phyloP scores from a whole-genome alignment of 768 basidiomycete genomes.

The Suillus placidus region DNA sequence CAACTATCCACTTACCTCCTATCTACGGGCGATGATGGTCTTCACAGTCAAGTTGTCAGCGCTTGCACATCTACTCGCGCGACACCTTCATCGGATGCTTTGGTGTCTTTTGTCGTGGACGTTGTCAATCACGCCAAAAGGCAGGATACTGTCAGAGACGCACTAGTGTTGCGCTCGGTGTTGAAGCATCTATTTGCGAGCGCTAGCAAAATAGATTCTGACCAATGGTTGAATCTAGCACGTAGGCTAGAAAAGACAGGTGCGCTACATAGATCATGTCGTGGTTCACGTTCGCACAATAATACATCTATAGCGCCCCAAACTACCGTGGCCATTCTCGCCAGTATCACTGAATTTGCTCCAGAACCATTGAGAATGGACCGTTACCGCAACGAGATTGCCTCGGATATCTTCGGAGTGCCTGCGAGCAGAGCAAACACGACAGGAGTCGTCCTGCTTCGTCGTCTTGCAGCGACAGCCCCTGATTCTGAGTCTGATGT shows the following conservation, averaged over 20 bases:
- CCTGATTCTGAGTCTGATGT: conserved; percentile 80
- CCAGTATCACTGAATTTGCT: conserved; percentile 60
- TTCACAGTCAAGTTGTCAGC: conserved; percentile 50
- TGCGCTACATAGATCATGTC: conserved; percentile 34
- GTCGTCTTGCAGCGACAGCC: conserved; percentile 70
- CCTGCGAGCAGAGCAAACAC: conserved; percentile 61
- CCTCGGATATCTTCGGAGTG: conserved; percentile 75
- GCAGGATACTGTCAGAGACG: conserved; percentile 53
- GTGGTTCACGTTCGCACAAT: conserved; percentile 1
- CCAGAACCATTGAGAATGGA: conserved; percentile 74
- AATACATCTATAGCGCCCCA: conserved; percentile 56
- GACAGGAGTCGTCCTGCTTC: conserved; percentile 69
- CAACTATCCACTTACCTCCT: conserved; percentile 68
- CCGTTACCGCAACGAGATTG: conserved; percentile 87
- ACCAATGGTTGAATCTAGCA: conserved; percentile 75
- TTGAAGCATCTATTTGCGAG: conserved; percentile 63
- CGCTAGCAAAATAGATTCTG: conserved; percentile 64
- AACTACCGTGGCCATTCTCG: conserved; percentile 66
- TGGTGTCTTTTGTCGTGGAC: conserved; percentile 35
- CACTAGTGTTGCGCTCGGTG: conserved; percentile 61
- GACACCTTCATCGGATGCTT: conserved; percentile 19
- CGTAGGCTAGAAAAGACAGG: conserved; percentile 64
- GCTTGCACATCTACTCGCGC: conserved; percentile 33
- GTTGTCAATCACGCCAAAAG: conserved; percentile 35
- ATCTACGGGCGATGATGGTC: conserved; percentile 45